phyloP scores from a whole-genome alignment of 2,329 filamentous ascomycete species.

The Cladophialophora immunda region DNA sequence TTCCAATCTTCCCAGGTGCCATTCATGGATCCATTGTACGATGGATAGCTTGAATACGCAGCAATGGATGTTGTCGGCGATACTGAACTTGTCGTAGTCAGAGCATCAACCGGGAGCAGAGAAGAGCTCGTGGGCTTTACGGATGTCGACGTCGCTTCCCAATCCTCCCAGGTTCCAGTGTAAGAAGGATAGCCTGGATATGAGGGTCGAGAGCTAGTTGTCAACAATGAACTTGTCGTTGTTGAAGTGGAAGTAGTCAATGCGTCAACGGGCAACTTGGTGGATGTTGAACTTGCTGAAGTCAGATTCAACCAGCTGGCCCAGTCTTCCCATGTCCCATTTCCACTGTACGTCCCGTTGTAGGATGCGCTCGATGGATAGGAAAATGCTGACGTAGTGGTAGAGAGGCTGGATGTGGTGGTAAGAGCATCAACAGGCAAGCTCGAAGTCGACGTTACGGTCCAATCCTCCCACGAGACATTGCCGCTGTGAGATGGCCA shows the following conservation, averaged over 20 bases:
- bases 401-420: neutral
- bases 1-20: neutral
- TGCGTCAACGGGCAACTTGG: neutral
- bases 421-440: too few species aligned
- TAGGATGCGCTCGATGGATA: neutral
- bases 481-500: slow-evolving; percentile 14
- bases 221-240: neutral
- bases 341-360: slow-evolving; percentile 1
- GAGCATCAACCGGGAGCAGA: slow-evolving; percentile 3
- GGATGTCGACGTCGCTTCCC: neutral
- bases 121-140: slow-evolving; percentile 7
- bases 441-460: slow-evolving; percentile 1
- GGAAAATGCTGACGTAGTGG: slow-evolving; percentile 4
- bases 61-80: neutral
- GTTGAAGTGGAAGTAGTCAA: neutral
- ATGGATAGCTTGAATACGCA: slow-evolving; percentile 1
- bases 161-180: slow-evolving; percentile 8
- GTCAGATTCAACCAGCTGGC: neutral
- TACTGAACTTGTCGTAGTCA: slow-evolving; percentile 2
- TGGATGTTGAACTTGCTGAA: neutral
- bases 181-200: neutral
- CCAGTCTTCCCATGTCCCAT: neutral
- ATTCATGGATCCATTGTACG: slow-evolving; percentile 8
- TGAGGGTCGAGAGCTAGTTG: neutral
- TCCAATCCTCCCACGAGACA: slow-evolving; percentile 11